phyloP scores from a whole-genome alignment of 1,284 basidiomycete species.

The Rhodotorula sp. region DNA sequence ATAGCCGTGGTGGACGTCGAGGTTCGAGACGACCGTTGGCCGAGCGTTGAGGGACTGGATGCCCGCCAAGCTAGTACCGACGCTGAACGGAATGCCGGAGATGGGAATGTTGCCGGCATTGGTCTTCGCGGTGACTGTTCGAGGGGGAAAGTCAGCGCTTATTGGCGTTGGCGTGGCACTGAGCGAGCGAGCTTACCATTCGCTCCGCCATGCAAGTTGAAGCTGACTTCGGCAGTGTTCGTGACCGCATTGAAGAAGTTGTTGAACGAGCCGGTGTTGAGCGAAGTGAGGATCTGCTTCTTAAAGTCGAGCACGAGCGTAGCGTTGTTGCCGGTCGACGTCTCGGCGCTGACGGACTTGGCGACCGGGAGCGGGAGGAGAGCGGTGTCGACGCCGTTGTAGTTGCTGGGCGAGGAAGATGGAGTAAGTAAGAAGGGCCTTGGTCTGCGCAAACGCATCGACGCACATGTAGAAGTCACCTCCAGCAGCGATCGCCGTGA shows the following conservation, averaged over 20 bases:
- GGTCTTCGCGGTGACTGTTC: constrained; percentile 60
- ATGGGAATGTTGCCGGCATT: constrained; percentile 68
- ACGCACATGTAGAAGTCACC: constrained; percentile 31
- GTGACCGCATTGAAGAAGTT: constrained; percentile 35
- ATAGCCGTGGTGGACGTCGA: constrained; percentile 58
- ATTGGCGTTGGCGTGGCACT: not conserved
- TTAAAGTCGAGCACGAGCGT: constrained; percentile 32
- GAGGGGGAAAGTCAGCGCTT: not conserved
- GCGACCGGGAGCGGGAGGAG: constrained; percentile 25
- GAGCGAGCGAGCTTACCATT: constrained; percentile 8
- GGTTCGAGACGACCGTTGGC: constrained; percentile 60
- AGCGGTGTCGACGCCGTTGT: constrained; percentile 27
- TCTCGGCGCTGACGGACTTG: constrained; percentile 28
- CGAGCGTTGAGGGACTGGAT: constrained; percentile 65
- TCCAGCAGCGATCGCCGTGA: constrained; percentile 46
- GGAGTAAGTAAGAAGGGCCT: not conserved
- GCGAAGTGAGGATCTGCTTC: constrained; percentile 19
- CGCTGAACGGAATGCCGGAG: constrained; percentile 65
- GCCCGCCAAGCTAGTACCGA: constrained; percentile 63
- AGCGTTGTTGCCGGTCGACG: constrained; percentile 30
- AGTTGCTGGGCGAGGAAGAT: constrained; percentile 9
- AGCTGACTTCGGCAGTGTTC: constrained; percentile 23
- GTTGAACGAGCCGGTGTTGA: constrained; percentile 22
- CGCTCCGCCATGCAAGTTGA: constrained; percentile 28
- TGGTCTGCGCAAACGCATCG: no score